Conservation (phyloP, 257 asterid species). For the Jaltomata sinuosa region DNA sequence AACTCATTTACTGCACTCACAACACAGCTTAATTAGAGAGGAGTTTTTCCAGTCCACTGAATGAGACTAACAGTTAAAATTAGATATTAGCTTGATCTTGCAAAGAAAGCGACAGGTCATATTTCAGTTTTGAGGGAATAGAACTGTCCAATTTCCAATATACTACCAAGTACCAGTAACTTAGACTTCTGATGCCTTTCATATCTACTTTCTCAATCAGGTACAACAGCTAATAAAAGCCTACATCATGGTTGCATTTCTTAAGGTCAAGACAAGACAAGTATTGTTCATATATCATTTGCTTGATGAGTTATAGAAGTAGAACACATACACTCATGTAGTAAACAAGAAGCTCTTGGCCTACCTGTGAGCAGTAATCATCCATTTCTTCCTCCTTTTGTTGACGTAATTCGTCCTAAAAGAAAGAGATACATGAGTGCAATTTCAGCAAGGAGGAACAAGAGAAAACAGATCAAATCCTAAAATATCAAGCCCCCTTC, state of each 20-base stretch:
- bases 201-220: neutral
- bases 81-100: neutral
- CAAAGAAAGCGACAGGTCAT: neutral
- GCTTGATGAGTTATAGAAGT: neutral
- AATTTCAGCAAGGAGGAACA: neutral
- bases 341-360: constrained; percentile 4
- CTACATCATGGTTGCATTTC: neutral
- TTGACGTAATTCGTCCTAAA: constrained; percentile 91
- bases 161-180: neutral
- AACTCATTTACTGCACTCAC: neutral
- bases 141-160: neutral
- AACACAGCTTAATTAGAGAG: neutral
- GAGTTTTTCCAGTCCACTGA: neutral
- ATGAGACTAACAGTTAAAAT: neutral
- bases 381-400: constrained; percentile 92
- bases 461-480: neutral
- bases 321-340: neutral
- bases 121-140: neutral
- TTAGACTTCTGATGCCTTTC: neutral
- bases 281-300: neutral
- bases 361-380: constrained; percentile 97
- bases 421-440: neutral
- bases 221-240: neutral
- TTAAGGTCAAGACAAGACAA: neutral
- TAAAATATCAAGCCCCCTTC: neutral